Base-by-base conservation (phyloP, 2,329 filamentous ascomycete genomes). In the Amauroascus niger region DNA sequence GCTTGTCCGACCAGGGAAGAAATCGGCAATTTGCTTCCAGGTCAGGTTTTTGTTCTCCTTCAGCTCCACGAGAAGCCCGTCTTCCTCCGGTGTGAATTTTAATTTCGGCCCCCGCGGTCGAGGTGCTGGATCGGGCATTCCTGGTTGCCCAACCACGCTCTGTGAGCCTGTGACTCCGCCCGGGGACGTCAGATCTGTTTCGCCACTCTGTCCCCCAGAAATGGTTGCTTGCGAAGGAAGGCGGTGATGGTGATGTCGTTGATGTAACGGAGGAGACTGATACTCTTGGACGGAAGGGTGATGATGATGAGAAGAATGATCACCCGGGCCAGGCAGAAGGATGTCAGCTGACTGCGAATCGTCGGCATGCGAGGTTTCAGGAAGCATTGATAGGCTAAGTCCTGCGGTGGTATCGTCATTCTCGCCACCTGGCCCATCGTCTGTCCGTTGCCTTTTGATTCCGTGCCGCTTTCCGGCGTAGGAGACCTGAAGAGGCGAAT, bases 1-100 rank as follows among this genome's bases (percentile, higher is more conserved):
- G 44, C 87, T 94, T 55, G 87, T 93, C 55, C 90, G 79, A 1
- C 89, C 90, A 0, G 90, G 90, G 62, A 96, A 96, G 71, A 95
- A 95, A 65, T 95, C 90, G 54, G 89, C 88, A 64, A 96, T 96
- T 75, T 96, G 90, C 72, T 95, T 95, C 90, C 90, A 96, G 3
- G 90, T 95, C 66, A 96, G 76, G 65, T 88, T 90, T 70, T 93
- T 94, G 65, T 93, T 90, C 71, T 96, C 90, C 69, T 96, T 96
- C 58, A 96, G 75, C 65, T 95, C 87, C 54, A 95, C 84, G 52
- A 96, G 76, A 46, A 95, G 74, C 61, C 87, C 83, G 69, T 96
- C 90, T 66, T 96, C 90, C 68, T 95, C 89, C 8, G 87, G 83
- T 0, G 89, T 95, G 66, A 96, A 96, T 70, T 95, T 95, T 61